Conservation (phyloP, 352 stramenopile genomes). For the Globisporangium spiculum region DNA sequence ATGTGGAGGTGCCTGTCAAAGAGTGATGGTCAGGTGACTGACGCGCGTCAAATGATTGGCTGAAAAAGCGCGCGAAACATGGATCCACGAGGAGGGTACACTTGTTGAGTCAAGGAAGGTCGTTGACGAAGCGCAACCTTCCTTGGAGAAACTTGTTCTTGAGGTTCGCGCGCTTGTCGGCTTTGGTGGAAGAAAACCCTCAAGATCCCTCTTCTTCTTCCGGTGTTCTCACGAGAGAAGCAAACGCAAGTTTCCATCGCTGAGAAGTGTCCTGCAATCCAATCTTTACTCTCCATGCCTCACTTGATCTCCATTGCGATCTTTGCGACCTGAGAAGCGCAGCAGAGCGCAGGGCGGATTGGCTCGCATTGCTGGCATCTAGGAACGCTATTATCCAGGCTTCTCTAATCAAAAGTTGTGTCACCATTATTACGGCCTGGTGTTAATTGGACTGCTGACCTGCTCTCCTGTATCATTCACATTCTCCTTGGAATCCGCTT, state of each 20-base stretch:
- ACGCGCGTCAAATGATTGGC: not conserved
- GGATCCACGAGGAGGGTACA: not conserved
- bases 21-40: slow-evolving; percentile 10
- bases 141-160: not conserved
- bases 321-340: not conserved
- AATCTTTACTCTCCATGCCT: not conserved
- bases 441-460: not conserved
- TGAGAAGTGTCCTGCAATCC: not conserved
- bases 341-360: not conserved
- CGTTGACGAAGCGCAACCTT: no score
- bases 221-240: not conserved
- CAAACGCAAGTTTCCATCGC: not conserved
- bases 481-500: not conserved
- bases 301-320: not conserved
- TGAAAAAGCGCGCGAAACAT: not conserved
- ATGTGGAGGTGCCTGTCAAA: not conserved
- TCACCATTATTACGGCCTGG: not conserved
- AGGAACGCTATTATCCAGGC: not conserved
- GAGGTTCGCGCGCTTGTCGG: not conserved
- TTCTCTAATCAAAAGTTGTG: not conserved
- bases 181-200: not conserved
- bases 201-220: not conserved
- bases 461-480: slow-evolving; percentile 11
- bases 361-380: not conserved
- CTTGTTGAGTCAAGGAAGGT: not conserved